These are phyloP conservation scores for Wickerhamiella bombiphila DNA, from an alignment of 805 yeast genomes.

Conservation along the genomic window DNA sequence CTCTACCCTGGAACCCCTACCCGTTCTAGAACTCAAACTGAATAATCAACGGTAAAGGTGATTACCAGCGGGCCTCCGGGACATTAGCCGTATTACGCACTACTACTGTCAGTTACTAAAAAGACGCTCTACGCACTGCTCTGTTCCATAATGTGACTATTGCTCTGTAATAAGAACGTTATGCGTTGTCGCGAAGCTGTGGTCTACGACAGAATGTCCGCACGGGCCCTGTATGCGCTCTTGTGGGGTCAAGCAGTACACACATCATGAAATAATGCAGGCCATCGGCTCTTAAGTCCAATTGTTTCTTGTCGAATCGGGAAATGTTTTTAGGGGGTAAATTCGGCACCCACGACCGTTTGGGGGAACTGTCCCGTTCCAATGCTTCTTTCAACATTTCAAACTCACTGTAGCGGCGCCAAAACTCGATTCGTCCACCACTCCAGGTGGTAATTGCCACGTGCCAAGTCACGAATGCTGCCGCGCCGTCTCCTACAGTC, in stretches of 20 bases:
- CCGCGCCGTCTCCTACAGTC: slow-evolving; percentile 26
- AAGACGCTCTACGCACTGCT: too few species aligned
- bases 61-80: too few species aligned
- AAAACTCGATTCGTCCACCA: slow-evolving; percentile 29
- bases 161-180: too few species aligned
- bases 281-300: slow-evolving; percentile 25
- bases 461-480: slow-evolving; percentile 32
- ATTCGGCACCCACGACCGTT: slow-evolving; percentile 28
- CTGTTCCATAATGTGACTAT: too few species aligned
- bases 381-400: slow-evolving; percentile 32
- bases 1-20: too few species aligned
- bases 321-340: slow-evolving; percentile 33
- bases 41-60: too few species aligned
- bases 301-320: slow-evolving; percentile 18
- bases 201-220: slow-evolving; percentile 18
- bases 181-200: too few species aligned
- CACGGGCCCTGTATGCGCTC: slow-evolving; percentile 24
- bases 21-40: too few species aligned
- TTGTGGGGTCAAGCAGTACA: slow-evolving; percentile 30
- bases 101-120: too few species aligned
- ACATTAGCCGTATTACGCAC: too few species aligned
- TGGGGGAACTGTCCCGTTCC: slow-evolving; percentile 24
- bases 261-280: slow-evolving; percentile 33
- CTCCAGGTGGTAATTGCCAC: slow-evolving; percentile 25
- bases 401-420: slow-evolving; percentile 55